Percentiles rank a stretch among this genome's conserved stretches.
Evolutionary conservation across 768 basidiomycete species (phyloP).

Genomic region (Lactarius indigo): DNA sequence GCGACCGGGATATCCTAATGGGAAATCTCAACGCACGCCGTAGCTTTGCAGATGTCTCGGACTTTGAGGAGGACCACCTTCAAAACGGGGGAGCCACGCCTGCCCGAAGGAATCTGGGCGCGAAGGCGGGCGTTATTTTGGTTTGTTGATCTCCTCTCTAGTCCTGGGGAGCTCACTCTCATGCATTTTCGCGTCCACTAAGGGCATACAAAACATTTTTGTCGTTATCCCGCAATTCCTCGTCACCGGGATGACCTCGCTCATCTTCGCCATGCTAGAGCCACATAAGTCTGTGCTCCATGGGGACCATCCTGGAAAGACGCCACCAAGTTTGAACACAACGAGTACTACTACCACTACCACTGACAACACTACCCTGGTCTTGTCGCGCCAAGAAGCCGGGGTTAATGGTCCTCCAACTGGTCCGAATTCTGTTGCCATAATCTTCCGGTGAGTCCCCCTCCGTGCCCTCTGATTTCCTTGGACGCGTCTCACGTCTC

Average conservation of each 20-base stretch:
- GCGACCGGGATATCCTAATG: slow-evolving; percentile 19
- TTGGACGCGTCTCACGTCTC: background rate
- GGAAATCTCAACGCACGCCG: slow-evolving; percentile 22
- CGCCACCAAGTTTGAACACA: slow-evolving; percentile 6
- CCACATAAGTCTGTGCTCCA: slow-evolving; percentile 44
- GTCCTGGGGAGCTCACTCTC: slow-evolving; percentile 1
- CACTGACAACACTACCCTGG: background rate
- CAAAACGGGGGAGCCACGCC: background rate
- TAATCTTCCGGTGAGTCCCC: slow-evolving; percentile 38
- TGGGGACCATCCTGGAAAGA: slow-evolving; percentile 21
- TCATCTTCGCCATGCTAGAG: slow-evolving; percentile 86
- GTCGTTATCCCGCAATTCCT: slow-evolving; percentile 94
- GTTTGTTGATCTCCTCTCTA: slow-evolving; percentile 41
- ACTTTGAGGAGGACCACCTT: slow-evolving; percentile 2
- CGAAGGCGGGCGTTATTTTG: slow-evolving; percentile 86
- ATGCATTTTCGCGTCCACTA: slow-evolving; percentile 30
- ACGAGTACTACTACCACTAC: background rate
- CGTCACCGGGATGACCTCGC: slow-evolving; percentile 78
- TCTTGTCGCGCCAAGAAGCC: slow-evolving; percentile 15
- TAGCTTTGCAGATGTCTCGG: slow-evolving; percentile 22
- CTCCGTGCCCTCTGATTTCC: background rate
- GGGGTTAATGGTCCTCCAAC: slow-evolving; percentile 26
- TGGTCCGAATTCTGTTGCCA: slow-evolving; percentile 38
- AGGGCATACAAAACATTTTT: slow-evolving; percentile 96
- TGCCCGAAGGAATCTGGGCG: slow-evolving; percentile 45